Evolutionary conservation across 2,329 filamentous ascomycete genomes (phyloP).

Genomic region (Colletotrichum theobromicola): DNA sequence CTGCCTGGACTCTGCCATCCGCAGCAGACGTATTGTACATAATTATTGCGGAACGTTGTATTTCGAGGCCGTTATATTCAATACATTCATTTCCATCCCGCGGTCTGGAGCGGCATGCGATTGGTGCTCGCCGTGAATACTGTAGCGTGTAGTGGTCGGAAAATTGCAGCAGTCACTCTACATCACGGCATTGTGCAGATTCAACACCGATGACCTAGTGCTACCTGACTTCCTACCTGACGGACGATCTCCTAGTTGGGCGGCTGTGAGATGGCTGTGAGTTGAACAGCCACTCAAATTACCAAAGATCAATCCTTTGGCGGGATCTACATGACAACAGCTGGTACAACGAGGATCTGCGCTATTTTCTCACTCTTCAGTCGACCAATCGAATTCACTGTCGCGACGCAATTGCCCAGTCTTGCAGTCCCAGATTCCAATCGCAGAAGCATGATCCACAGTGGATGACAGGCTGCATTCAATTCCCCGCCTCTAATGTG

Average conservation of each 20-base stretch:
- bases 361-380: background rate
- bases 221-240: fast-evolving
- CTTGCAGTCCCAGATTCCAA: background rate
- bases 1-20: background rate
- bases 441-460: background rate
- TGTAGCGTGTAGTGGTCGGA: background rate
- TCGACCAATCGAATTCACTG: background rate
- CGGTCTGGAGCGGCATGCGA: background rate
- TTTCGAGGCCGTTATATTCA: background rate
- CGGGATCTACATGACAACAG: background rate
- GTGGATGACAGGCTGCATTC: background rate
- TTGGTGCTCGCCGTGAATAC: background rate
- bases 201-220: fast-evolving
- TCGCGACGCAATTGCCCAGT: background rate
- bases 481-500: background rate
- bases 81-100: background rate
- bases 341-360: background rate
- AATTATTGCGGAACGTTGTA: background rate
- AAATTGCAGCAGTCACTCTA: background rate
- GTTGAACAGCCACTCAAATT: background rate
- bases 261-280: background rate
- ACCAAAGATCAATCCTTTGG: background rate
- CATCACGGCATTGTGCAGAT: background rate
- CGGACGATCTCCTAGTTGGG: background rate
- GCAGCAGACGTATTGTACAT: background rate